These are phyloP conservation scores for Chlorella variabilis DNA, from an alignment of 163 green algal genomes.

Conservation along the genomic window DNA sequence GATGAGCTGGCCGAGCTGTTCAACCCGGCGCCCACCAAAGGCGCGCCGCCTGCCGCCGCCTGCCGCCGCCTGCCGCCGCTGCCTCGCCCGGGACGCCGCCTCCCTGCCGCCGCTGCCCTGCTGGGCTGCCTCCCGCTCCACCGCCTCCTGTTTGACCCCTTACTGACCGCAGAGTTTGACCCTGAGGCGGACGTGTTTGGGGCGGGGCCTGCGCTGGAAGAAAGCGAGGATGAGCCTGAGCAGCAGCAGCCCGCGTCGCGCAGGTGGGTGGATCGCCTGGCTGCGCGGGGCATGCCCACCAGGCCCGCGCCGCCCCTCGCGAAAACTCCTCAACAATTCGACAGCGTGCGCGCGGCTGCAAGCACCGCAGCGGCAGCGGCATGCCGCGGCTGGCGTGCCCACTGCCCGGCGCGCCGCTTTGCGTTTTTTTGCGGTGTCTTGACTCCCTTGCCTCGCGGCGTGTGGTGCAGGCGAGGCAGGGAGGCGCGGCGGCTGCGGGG, in stretches of 20 bases:
- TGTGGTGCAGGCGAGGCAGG: constrained; percentile 30
- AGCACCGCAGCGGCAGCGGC: too few species aligned
- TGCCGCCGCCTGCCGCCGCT: not conserved
- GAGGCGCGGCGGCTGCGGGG: constrained; percentile 31
- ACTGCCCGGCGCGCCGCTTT: too few species aligned
- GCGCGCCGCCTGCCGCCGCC: constrained; percentile 2
- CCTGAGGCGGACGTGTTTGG: constrained; percentile 47
- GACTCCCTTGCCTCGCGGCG: too few species aligned
- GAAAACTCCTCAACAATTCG: too few species aligned
- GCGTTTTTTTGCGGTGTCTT: too few species aligned
- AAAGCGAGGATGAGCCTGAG: constrained; percentile 62
- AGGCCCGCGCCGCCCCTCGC: too few species aligned
- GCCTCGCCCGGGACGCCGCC: not conserved
- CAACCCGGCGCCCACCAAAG: constrained; percentile 39
- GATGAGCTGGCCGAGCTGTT: constrained; percentile 56
- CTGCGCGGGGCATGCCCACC: too few species aligned
- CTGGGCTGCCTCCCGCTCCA: not conserved
- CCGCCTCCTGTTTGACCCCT: not conserved
- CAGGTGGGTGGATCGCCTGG: too few species aligned
- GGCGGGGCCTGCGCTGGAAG: constrained; percentile 34
- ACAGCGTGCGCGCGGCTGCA: too few species aligned
- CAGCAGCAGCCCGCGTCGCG: too few species aligned
- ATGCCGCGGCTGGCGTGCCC: too few species aligned
- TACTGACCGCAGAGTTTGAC: constrained; percentile 47
- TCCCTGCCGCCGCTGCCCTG: not conserved